Evolutionary conservation across 352 stramenopile genomes (phyloP), one percentile per base, ranked within the genome.

Genomic region (Globisporangium spinosum): DNA sequence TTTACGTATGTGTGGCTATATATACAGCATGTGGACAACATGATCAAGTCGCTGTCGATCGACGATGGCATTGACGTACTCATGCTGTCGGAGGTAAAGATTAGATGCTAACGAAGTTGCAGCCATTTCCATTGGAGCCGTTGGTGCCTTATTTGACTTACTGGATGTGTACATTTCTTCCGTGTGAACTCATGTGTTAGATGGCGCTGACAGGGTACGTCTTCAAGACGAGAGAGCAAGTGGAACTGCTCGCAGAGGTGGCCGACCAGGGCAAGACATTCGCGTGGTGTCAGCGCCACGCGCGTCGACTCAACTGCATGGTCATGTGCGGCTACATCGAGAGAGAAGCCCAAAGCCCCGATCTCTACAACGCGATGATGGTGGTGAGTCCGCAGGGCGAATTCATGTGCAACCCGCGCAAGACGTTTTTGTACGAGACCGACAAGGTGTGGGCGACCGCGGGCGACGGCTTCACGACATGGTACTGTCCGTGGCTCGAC

Each of bases 131-230:
- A 43, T 17, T 15, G 10, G 15, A 25, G 15, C 3, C 27, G n/a
- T 10, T 57, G 3, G 35, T 20, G 12, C 38, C 38, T 45, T 45
- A 20, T 45, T 17, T 6, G 17, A 45, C 38, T 13, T 13, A 45
- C 12, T 45, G 38, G 38, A 6, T 17, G 38, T 13, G 9, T 4
- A 10, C 10, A 43, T 43, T 43, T 43, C 3, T 3, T 43, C 35
- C 9, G 10, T n/a, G 10, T 6, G 57, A 29, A 53, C 27, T 15
- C 10, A 43, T 43, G 8, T 15, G 10, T 43, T 27, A 95, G 85
- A 94, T 94, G 84, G 80, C 77, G 54, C 89, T 95, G 59, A 93
- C 87, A 12, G 87, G 87, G 20, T 94, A 95, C 71, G 85, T 92
- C 29, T 93, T 95, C 65, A 45, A 77, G 54, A 78, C 76, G 32